Conservation (phyloP, 2,329 filamentous ascomycete species). For the Aspergillus pseudoviridinutans region DNA sequence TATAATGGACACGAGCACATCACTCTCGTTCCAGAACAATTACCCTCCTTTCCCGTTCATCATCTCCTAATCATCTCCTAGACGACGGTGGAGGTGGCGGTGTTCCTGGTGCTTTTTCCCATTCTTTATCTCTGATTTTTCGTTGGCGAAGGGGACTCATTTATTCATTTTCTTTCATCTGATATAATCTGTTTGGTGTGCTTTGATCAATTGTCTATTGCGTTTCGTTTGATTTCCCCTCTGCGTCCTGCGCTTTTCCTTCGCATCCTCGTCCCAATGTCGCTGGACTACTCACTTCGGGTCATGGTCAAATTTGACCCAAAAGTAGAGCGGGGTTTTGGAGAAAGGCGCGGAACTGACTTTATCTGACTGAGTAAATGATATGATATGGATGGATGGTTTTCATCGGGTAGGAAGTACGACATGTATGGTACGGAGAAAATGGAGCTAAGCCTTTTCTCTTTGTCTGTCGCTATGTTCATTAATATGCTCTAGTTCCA, state of each 20-base stretch:
- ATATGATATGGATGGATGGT: conserved; percentile 18
- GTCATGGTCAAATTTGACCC: conserved; percentile 2
- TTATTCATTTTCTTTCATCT: conserved; percentile 22
- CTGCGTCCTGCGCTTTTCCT: conserved; percentile 11
- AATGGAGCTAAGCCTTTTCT: conserved; percentile 16
- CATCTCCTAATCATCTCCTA: conserved; percentile 32
- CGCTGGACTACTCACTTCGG: neutral
- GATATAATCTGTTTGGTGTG: conserved; percentile 21
- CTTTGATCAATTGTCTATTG: conserved; percentile 12
- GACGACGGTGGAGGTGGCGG: conserved; percentile 34
- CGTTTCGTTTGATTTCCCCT: conserved; percentile 18
- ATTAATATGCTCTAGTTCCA: neutral
- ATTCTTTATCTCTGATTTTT: conserved; percentile 17
- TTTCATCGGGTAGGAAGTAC: conserved; percentile 15
- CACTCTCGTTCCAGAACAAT: conserved; percentile 26
- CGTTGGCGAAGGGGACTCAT: conserved; percentile 31
- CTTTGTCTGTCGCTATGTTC: neutral
- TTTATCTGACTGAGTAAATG: conserved; percentile 13
- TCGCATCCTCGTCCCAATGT: conserved; percentile 4
- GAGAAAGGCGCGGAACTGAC: conserved; percentile 1
- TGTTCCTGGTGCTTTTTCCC: conserved; percentile 34
- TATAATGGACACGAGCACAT: conserved; percentile 26
- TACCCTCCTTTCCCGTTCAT: conserved; percentile 23
- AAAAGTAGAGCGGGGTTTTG: conserved; percentile 6
- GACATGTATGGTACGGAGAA: conserved; percentile 27